A percentile compares a stretch with the other conserved stretches of the same genome.
Conservation (phyloP, 1,284 basidiomycete genomes). For the Boletellus dicymbophilus region DNA sequence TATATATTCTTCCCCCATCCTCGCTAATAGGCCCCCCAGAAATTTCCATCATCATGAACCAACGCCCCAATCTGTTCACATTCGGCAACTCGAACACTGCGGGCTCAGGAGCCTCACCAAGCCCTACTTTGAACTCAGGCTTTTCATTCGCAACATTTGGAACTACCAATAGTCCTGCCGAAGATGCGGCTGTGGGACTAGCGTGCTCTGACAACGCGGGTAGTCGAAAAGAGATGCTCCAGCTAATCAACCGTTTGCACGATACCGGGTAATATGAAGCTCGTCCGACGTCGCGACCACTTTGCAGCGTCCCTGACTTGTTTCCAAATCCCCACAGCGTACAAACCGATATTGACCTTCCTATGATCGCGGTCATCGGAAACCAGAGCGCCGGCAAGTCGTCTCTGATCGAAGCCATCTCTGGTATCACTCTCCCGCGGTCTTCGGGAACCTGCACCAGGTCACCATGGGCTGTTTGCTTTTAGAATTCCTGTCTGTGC, state of each 20-base stretch:
- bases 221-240: slow-evolving; percentile 45
- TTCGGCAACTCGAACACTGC: too few species aligned
- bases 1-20: too few species aligned
- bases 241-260: slow-evolving; percentile 54
- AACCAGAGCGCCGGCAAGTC: slow-evolving; percentile 74
- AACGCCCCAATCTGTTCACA: too few species aligned
- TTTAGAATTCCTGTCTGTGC: background rate
- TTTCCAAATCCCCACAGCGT: slow-evolving; percentile 49
- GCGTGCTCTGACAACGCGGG: slow-evolving; percentile 40
- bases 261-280: slow-evolving; percentile 52
- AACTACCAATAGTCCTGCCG: background rate
- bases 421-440: slow-evolving; percentile 67
- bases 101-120: too few species aligned
- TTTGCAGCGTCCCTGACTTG: background rate
- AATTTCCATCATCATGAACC: background rate
- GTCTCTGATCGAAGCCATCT: slow-evolving; percentile 74
- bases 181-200: slow-evolving; percentile 42
- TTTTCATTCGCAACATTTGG: too few species aligned
- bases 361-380: slow-evolving; percentile 69
- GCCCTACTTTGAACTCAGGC: background rate
- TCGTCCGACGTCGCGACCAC: background rate
- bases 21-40: too few species aligned
- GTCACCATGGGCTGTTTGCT: slow-evolving; percentile 35
- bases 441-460: slow-evolving; percentile 69
- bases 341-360: slow-evolving; percentile 66